Evolutionary conservation across 2,329 filamentous ascomycete genomes (phyloP).

Genomic region (Paecilomyces sp.): DNA sequence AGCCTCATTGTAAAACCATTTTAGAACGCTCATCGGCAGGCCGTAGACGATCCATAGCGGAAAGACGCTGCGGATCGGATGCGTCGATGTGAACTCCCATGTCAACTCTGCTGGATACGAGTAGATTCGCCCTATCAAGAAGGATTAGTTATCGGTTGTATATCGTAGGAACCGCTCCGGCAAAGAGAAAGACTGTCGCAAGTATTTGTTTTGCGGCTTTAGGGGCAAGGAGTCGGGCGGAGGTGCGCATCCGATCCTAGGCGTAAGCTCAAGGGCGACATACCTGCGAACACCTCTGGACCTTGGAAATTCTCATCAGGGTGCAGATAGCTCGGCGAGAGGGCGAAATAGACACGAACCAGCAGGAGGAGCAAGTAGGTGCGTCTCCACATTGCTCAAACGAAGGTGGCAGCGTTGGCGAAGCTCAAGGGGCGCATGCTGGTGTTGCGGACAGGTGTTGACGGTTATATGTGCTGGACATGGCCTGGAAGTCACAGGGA

Average conservation of each 20-base stretch:
- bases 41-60: constrained; percentile 95
- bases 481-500: constrained; percentile 2
- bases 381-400: constrained; percentile 73
- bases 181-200: neutral
- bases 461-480: neutral
- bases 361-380: constrained; percentile 77
- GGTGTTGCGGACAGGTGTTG: constrained; percentile 4
- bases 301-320: constrained; percentile 99
- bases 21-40: constrained; percentile 82
- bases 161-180: neutral
- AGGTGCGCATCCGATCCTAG: neutral
- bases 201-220: constrained; percentile 3
- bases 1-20: constrained; percentile 86
- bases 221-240: neutral
- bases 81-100: constrained; percentile 88
- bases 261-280: constrained; percentile 8
- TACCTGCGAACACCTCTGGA: constrained; percentile 92
- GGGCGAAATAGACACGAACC: constrained; percentile 85
- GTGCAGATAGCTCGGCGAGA: constrained; percentile 93
- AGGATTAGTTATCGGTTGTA: neutral
- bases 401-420: neutral
- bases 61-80: constrained; percentile 91
- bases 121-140: constrained; percentile 73
- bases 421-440: constrained; percentile 4
- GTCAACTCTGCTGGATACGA: constrained; percentile 82